Evolutionary conservation across 345 rosid species (phyloP), one percentile per base, ranked within the genome.

Genomic region (Gossypium arboreum): DNA sequence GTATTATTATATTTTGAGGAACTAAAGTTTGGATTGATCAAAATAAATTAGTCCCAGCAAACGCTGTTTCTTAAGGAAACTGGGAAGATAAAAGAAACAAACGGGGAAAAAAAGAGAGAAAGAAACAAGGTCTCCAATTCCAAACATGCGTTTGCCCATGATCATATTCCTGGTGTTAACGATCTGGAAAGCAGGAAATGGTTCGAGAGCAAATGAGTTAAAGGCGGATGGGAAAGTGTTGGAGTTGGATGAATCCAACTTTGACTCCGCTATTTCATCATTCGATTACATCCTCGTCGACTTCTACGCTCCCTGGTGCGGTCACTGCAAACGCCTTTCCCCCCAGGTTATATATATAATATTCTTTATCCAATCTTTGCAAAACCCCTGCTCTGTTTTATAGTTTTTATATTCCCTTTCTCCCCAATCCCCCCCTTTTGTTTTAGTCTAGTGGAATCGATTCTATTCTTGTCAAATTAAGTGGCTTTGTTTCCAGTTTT

Each of bases 221-320:
- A 73, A 81, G 17, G 79, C 80, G 12, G 96, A 88, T 68, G 97
- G 98, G 17, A 88, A 77, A 76, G 97, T 92, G n/a, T 44, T 94
- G 20, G 95, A 91, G 77, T 91, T 94, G 47, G 92, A 89, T 68
- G 98, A 94, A 41, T 91, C 98, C 50, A 92, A 89, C 84, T 87
- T 92, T 73, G 95, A 94, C 27, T 74, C 91, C 0, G 93, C 97
- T 58, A 91, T 94, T 75, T 82, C 98, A 51, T 12, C 87, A 50
- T 88, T 90, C 62, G 98, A 94, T 76, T 90, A 81, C 81, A 68
- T 94, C 83, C 86, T 94, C 61, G 94, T 92, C 43, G 95, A 92
- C 79, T 94, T 94, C 86, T 92, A 92, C 77, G 98, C 97, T 71
- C 98, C 98, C 2, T 92, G 98, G 98, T 94, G 98, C 80, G 95